Percentiles rank a stretch among this genome's conserved stretches.
phyloP scores from a whole-genome alignment of 768 basidiomycete genomes.

The Lentinula sp. region DNA sequence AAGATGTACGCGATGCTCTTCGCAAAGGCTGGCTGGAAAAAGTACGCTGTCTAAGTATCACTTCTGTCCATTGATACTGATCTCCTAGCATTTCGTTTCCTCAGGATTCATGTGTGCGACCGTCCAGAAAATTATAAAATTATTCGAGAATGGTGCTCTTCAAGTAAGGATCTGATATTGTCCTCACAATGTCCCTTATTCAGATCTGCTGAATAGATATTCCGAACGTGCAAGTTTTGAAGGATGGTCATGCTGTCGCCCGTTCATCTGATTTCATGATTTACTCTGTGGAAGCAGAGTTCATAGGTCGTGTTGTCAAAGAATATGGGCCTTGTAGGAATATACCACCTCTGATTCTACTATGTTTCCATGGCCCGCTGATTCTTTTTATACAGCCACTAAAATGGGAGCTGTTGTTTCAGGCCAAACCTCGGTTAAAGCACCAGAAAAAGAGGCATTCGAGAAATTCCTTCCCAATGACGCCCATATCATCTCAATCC shows the following conservation, averaged over 20 bases:
- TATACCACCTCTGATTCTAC: neutral
- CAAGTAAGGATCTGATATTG: slow-evolving; percentile 34
- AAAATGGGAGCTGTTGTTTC: slow-evolving; percentile 89
- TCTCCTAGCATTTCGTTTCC: slow-evolving; percentile 1
- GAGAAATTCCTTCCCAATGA: slow-evolving; percentile 84
- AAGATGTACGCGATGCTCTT: slow-evolving; percentile 85
- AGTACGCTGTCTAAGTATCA: slow-evolving; percentile 34
- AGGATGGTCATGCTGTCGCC: slow-evolving; percentile 85
- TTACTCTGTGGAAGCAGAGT: slow-evolving; percentile 93
- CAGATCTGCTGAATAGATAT: slow-evolving; percentile 29
- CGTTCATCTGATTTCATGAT: slow-evolving; percentile 89
- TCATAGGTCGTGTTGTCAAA: slow-evolving; percentile 74
- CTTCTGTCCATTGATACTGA: neutral
- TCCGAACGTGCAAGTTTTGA: slow-evolving; percentile 60
- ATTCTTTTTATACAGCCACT: slow-evolving; percentile 51
- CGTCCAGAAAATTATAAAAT: slow-evolving; percentile 64
- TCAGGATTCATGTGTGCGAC: slow-evolving; percentile 89
- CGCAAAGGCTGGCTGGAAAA: slow-evolving; percentile 77
- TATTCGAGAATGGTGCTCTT: slow-evolving; percentile 47
- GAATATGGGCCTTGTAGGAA: slow-evolving; percentile 88
- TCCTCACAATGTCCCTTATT: neutral
- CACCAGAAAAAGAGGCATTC: slow-evolving; percentile 86
- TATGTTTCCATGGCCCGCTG: neutral
- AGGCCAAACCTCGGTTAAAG: slow-evolving; percentile 96
- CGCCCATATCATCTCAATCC: slow-evolving; percentile 85